Evolutionary conservation across 495 filamentous ascomycete genomes (phyloP).

Genomic region (Amniculicola lignicola): DNA sequence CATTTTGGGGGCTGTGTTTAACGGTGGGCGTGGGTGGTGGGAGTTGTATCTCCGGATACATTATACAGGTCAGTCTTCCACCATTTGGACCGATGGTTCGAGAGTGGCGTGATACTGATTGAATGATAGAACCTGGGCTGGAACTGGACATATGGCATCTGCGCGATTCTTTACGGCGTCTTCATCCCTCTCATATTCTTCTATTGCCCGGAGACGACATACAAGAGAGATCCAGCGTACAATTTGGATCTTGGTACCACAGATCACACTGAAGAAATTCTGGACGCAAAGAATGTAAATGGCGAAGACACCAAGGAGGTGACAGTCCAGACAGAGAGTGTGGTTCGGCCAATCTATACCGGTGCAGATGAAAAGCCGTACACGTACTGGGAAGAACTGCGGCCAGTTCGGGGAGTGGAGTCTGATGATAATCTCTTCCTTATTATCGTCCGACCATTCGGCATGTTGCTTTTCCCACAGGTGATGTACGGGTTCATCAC

Average conservation of each 20-base stretch:
- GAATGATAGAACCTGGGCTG: conserved; percentile 21
- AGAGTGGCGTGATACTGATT: not conserved
- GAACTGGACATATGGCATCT: conserved; percentile 32
- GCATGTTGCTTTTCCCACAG: conserved; percentile 45
- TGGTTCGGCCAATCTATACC: conserved; percentile 16
- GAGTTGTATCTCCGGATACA: conserved; percentile 26
- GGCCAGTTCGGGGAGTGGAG: conserved; percentile 20
- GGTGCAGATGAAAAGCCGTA: conserved; percentile 29
- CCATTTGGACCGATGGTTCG: not conserved
- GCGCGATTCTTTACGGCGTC: conserved; percentile 37
- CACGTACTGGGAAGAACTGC: conserved; percentile 26
- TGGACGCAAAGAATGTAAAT: conserved; percentile 33
- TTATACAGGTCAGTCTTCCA: conserved; percentile 11
- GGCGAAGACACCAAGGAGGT: conserved; percentile 19
- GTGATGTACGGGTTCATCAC: conserved; percentile 49
- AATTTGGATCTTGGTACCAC: conserved; percentile 45
- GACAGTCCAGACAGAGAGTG: conserved; percentile 3
- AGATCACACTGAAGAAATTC: conserved; percentile 42
- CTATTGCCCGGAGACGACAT: conserved; percentile 49
- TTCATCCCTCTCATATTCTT: conserved; percentile 47
- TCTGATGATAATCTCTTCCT: conserved; percentile 20
- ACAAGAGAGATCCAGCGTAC: conserved; percentile 36
- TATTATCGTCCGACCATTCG: conserved; percentile 46
- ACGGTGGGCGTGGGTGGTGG: conserved; percentile 44
- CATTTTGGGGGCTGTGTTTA: conserved; percentile 44